These are phyloP conservation scores for Gracilaria gracilis DNA, from an alignment of 23 red algal species.

Conservation along the genomic window DNA sequence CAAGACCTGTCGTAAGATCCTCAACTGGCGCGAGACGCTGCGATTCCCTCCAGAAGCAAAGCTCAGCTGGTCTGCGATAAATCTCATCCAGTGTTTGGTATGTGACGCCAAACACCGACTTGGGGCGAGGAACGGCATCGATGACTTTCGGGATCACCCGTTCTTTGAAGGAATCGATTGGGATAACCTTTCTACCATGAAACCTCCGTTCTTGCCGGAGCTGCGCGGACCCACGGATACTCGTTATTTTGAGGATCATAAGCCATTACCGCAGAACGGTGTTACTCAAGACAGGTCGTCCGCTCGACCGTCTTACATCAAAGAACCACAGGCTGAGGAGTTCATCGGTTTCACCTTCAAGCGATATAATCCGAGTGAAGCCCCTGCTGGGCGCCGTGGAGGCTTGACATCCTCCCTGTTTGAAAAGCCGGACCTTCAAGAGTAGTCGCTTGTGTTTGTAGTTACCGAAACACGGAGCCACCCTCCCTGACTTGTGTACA, in stretches of 20 bases:
- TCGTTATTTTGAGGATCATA: conserved; percentile 92
- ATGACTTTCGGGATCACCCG: conserved; percentile 95
- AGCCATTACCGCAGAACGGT: conserved; percentile 56
- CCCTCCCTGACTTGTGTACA: background rate
- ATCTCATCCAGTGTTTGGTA: conserved; percentile 87
- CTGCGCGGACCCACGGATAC: conserved; percentile 89
- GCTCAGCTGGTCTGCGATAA: conserved; percentile 84
- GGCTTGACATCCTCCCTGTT: conserved; percentile 41
- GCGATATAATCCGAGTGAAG: conserved; percentile 73
- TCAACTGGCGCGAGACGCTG: conserved; percentile 92
- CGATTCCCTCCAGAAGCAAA: conserved; percentile 91
- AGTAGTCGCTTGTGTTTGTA: background rate
- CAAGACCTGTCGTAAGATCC: conserved; percentile 97
- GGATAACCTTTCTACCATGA: conserved; percentile 71
- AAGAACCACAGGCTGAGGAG: conserved; percentile 68
- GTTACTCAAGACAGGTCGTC: conserved; percentile 3
- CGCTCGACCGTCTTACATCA: conserved; percentile 50
- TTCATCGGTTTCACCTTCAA: conserved; percentile 86
- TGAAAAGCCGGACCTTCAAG: conserved; percentile 50
- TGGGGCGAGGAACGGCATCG: conserved; percentile 86
- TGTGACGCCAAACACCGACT: conserved; percentile 92
- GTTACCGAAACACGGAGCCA: background rate
- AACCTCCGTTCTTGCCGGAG: conserved; percentile 94
- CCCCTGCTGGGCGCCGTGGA: conserved; percentile 58
- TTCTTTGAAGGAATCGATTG: conserved; percentile 96